phyloP scores from a whole-genome alignment of 1,284 basidiomycete genomes.

The Trametes versicolor region DNA sequence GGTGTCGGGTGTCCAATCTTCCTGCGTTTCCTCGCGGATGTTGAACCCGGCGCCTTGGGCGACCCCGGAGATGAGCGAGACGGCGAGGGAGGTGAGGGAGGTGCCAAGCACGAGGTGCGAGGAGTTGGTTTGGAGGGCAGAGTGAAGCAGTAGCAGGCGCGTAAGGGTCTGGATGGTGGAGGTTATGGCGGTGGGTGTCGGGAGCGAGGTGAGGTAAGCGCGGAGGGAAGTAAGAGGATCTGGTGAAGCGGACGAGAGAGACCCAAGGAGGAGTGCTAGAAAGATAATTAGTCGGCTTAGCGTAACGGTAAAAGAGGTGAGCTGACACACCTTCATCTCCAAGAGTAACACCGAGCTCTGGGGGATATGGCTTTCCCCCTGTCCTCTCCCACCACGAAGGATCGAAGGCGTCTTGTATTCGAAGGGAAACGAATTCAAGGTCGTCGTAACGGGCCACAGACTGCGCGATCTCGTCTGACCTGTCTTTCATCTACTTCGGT shows the following conservation, averaged over 20 bases:
- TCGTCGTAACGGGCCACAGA: conserved; percentile 58
- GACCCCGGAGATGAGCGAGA: conserved; percentile 80
- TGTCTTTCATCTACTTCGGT: conserved; percentile 59
- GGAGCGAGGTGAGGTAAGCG: conserved; percentile 73
- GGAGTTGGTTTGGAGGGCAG: conserved; percentile 64
- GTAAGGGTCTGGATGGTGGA: conserved; percentile 70
- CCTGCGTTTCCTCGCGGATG: conserved; percentile 76
- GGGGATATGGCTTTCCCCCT: conserved; percentile 42
- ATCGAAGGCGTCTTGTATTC: conserved; percentile 79
- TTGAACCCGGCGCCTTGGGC: conserved; percentile 85
- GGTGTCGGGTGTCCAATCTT: conserved; percentile 62
- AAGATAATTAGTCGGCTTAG: conserved; percentile 19
- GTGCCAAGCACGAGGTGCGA: conserved; percentile 87
- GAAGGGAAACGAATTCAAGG: conserved; percentile 67
- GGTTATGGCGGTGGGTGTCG: conserved; percentile 80
- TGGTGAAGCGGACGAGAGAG: conserved; percentile 19
- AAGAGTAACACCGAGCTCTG: conserved; percentile 55
- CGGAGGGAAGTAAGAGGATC: conserved; percentile 61
- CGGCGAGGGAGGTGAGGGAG: conserved; percentile 82
- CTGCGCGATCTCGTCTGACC: conserved; percentile 58
- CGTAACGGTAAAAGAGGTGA: background rate
- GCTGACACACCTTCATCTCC: conserved; percentile 58
- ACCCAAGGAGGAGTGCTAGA: conserved; percentile 42
- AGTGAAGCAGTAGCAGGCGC: conserved; percentile 76
- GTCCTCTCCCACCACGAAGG: conserved; percentile 68